Base-by-base conservation (phyloP, 345 rosid species). In the Populus alba region DNA sequence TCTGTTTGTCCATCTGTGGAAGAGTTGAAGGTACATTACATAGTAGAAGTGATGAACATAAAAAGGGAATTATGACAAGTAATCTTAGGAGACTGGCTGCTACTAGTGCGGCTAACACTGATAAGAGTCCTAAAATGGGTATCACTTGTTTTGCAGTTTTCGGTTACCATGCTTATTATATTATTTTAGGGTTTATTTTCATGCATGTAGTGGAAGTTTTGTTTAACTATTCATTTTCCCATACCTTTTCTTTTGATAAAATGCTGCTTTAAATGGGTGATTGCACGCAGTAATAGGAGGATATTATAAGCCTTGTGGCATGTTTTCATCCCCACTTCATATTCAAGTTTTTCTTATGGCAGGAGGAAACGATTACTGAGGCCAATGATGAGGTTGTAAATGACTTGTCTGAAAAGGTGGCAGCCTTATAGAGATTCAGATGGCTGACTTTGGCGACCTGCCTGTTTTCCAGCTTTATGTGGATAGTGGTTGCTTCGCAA, bases 21-120 rank as follows among this genome's bases (percentile, higher is more conserved):
- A 23, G 65, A n/a, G 27, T 59, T 23, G 25, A n/a, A 9, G 63
- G 27, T 59, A 23, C 12, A 59, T n/a, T 59, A 12, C 6, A 23
- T 23, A 3, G 63, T 59, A 9, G 65, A 23, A 59, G 29, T n/a
- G 27, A 3, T n/a, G 29, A 59, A 9, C 65, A 10, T 59, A 23
- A 59, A 23, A 59, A 59, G 65, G 65, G 12, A 59, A n/a, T 9
- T 59, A 59, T n/a, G 45, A 67, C 70, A 17, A 38, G 70, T 67
- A 22, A 4, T 20, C 91, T 87, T 75, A 81, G 91, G 79, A 86
- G 91, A 70, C 89, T 88, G 79, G 93, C 90, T 72, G 91, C 91
- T 31, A 89, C 87, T 35, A 81, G 88, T 43, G 91, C 90, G 75
- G 71, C 91, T 33, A 90, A 88, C 86, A 74, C 8, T 3, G 33